Conservation (phyloP, 202 grass and related monocot genomes). For the Setaria viridis region DNA sequence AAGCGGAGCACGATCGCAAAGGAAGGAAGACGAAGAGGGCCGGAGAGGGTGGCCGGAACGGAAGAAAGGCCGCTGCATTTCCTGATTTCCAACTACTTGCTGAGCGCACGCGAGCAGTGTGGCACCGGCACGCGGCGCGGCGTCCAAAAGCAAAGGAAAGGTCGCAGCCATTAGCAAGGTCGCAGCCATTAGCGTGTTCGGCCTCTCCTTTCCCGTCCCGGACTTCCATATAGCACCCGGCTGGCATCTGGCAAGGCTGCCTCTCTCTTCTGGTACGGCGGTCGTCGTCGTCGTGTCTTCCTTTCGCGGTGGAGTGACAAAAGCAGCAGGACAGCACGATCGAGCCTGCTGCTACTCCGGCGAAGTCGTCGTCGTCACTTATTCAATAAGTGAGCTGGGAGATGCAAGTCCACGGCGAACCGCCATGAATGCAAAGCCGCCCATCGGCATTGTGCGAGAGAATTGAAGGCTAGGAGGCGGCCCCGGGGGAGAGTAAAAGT, state of each 20-base stretch:
- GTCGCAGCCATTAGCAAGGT: not conserved
- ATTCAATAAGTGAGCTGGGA: not conserved
- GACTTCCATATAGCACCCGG: constrained; percentile 25
- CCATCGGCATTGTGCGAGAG: too few relatives aligned
- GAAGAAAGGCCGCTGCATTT: not conserved
- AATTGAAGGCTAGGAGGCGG: not conserved
- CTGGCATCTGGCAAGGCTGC: constrained; percentile 21
- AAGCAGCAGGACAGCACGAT: constrained; percentile 6
- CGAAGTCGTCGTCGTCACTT: not conserved
- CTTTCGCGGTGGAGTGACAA: not conserved
- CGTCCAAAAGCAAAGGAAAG: not conserved
- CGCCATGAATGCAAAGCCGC: not conserved
- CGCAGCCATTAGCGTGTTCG: not conserved
- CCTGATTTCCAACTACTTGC: not conserved
- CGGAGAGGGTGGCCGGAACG: too few relatives aligned
- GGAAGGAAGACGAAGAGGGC: not conserved
- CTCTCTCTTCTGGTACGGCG: not conserved
- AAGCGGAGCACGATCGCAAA: not conserved
- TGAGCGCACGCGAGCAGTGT: not conserved
- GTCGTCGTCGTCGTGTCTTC: constrained; percentile 12
- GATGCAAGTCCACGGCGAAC: not conserved
- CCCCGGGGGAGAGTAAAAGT: constrained; percentile 2
- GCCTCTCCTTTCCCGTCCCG: constrained; percentile 15
- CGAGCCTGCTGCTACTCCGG: not conserved
- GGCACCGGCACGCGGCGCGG: not conserved